Evolutionary conservation across 2,329 filamentous ascomycete genomes (phyloP).

Genomic region (Alternaria longipes): DNA sequence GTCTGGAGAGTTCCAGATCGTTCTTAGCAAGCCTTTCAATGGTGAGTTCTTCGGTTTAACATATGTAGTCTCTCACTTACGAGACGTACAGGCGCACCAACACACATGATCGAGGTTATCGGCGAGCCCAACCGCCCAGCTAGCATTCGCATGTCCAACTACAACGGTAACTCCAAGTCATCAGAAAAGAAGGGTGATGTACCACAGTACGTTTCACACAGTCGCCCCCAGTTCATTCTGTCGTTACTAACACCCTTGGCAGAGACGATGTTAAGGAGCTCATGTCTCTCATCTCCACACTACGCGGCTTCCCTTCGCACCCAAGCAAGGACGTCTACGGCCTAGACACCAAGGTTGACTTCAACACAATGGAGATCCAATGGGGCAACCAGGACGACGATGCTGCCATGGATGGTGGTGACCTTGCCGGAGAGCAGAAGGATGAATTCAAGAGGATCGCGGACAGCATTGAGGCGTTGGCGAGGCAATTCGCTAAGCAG

Average conservation of each 20-base stretch:
- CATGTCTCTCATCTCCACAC: constrained; percentile 47
- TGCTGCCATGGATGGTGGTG: constrained; percentile 40
- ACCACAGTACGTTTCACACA: constrained; percentile 30
- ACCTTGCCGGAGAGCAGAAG: constrained; percentile 53
- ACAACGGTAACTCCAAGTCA: constrained; percentile 43
- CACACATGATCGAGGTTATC: constrained; percentile 51
- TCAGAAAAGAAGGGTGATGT: constrained; percentile 53
- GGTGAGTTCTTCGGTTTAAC: constrained; percentile 30
- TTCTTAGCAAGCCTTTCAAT: constrained; percentile 32
- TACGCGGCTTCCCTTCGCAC: constrained; percentile 54
- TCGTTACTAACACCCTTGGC: neutral
- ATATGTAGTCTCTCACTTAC: constrained; percentile 18
- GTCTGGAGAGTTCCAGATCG: constrained; percentile 80
- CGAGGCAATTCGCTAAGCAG: constrained; percentile 53
- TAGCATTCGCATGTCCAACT: constrained; percentile 43
- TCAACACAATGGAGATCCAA: constrained; percentile 56
- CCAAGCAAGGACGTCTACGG: constrained; percentile 53
- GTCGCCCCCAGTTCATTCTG: neutral
- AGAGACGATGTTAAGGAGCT: constrained; percentile 56
- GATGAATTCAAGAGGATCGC: constrained; percentile 55
- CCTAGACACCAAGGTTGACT: constrained; percentile 50
- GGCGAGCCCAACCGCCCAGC: constrained; percentile 54
- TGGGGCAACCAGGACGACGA: constrained; percentile 55
- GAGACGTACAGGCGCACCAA: constrained; percentile 24
- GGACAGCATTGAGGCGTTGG: constrained; percentile 55